These are phyloP conservation scores for Brassica juncea DNA, from an alignment of 345 rosid genomes.

Conservation along the genomic window DNA sequence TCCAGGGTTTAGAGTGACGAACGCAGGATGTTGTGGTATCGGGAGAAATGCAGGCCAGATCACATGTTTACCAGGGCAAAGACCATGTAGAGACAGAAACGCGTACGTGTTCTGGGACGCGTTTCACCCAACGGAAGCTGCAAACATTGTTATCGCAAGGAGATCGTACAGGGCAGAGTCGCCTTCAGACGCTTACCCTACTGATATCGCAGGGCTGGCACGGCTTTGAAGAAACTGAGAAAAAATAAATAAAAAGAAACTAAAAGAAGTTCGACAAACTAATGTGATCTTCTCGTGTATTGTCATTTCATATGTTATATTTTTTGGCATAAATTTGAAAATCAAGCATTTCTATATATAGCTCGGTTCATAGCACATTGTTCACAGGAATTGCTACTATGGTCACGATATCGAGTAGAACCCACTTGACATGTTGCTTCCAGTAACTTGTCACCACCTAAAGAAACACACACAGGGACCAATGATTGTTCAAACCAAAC, in stretches of 20 bases:
- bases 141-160: conserved; percentile 50
- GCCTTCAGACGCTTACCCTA: conserved; percentile 58
- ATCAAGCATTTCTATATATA: background rate
- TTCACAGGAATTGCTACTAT: conserved; percentile 51
- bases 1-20: conserved; percentile 59
- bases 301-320: background rate
- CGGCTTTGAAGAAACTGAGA: conserved; percentile 42
- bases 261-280: conserved; percentile 10
- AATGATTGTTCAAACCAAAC: background rate
- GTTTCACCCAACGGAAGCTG: conserved; percentile 67
- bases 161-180: conserved; percentile 60
- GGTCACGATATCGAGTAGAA: conserved; percentile 45
- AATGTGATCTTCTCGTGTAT: conserved; percentile 23
- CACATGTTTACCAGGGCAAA: conserved; percentile 64
- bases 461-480: background rate
- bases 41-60: conserved; percentile 82
- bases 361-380: background rate
- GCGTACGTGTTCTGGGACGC: conserved; percentile 76
- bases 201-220: conserved; percentile 57
- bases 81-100: conserved; percentile 56
- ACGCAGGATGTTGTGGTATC: conserved; percentile 71
- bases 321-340: conserved; percentile 13
- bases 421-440: conserved; percentile 72
- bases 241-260: background rate
- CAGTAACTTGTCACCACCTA: conserved; percentile 85